A percentile compares a stretch with the other conserved stretches of the same genome.
These are phyloP conservation scores for Lichtheimia ornata DNA, from an alignment of 371 early-diverging fungal genomes.

Conservation along the genomic window DNA sequence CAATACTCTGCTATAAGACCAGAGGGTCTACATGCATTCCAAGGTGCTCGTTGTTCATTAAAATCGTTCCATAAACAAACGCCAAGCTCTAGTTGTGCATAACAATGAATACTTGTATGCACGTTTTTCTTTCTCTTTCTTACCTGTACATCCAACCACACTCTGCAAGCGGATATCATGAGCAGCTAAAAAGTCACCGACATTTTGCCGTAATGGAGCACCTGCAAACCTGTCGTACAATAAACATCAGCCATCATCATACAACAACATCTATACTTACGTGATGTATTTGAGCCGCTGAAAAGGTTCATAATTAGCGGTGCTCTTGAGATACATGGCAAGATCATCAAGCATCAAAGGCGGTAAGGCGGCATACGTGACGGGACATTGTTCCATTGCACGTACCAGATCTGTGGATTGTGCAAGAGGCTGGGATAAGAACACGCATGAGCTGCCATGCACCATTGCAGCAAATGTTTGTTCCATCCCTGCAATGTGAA, in stretches of 20 bases:
- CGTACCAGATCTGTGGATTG: neutral
- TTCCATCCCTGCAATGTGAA: no score
- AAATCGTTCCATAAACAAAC: neutral
- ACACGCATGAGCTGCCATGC: neutral
- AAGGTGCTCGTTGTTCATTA: neutral
- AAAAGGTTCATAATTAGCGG: no score
- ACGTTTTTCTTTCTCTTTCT: neutral
- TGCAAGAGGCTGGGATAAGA: neutral
- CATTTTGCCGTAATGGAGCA: slow-evolving; percentile 2
- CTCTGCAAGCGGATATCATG: slow-evolving; percentile 5
- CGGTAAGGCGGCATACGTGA: slow-evolving; percentile 4
- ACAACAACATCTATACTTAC: no score
- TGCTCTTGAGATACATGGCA: no score
- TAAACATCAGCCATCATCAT: neutral
- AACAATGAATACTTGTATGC: neutral
- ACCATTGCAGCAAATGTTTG: no score
- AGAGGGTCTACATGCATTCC: slow-evolving; percentile 1
- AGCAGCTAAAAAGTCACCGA: slow-evolving; percentile 4
- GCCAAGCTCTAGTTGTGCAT: neutral
- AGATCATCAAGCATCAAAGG: slow-evolving; percentile 12
- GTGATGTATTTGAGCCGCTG: no score
- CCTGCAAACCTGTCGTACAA: slow-evolving; percentile 9
- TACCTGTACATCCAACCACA: slow-evolving; percentile 13
- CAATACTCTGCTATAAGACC: neutral
- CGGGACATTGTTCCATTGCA: neutral